Evolutionary conservation across 306 rosid genomes (phyloP).

Genomic region (Pterocarpus santalinus): DNA sequence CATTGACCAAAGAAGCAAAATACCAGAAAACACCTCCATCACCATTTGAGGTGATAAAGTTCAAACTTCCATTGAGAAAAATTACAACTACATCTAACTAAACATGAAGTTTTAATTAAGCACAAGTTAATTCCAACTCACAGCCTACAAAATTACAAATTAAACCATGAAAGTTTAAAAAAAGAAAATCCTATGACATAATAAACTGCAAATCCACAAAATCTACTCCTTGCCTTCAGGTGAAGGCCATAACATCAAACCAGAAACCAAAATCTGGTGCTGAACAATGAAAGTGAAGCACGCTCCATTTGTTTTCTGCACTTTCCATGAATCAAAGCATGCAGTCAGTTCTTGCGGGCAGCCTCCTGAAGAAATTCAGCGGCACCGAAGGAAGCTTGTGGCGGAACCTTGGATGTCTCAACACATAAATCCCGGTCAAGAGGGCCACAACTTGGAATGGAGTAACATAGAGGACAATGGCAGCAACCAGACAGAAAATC

Average conservation of each 20-base stretch:
- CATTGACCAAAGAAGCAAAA: neutral
- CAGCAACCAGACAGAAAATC: constrained; percentile 89
- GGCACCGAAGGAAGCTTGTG: constrained; percentile 99
- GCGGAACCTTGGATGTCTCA: constrained; percentile 97
- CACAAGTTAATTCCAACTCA: constrained; percentile 61
- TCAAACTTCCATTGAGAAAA: constrained; percentile 29
- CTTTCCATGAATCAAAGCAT: constrained; percentile 76
- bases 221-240: constrained; percentile 48
- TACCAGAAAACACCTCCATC: constrained; percentile 12
- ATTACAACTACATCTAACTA: constrained; percentile 39
- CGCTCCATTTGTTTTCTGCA: constrained; percentile 45
- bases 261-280: constrained; percentile 50
- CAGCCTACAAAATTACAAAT: constrained; percentile 72
- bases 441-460: constrained; percentile 98
- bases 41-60: constrained; percentile 16
- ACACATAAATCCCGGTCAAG: constrained; percentile 79
- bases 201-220: constrained; percentile 55
- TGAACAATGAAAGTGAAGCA: constrained; percentile 48
- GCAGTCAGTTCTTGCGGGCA: constrained; percentile 97
- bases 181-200: constrained; percentile 57
- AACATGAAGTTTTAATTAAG: constrained; percentile 48
- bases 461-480: constrained; percentile 86
- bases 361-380: constrained; percentile 93
- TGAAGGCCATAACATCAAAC: constrained; percentile 53
- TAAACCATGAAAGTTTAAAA: constrained; percentile 49